Base-by-base conservation (phyloP, 2,329 filamentous ascomycete species). In the Cladophialophora carrionii region DNA sequence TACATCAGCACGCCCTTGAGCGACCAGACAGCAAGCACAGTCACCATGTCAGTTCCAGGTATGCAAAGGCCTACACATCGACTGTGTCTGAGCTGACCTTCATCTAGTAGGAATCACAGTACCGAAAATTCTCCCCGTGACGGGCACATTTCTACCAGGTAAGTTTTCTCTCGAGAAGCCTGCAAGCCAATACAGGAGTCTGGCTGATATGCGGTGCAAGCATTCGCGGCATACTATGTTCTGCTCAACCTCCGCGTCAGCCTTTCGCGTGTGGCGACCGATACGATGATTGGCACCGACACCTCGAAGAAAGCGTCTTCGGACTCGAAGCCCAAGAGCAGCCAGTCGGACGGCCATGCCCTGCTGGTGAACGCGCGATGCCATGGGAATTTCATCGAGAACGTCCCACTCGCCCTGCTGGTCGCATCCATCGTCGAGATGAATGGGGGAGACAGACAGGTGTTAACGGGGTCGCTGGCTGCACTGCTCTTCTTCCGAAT, bases 301-400 rank as follows among this genome's bases (percentile, higher is more conserved):
- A 24, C 55, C 14, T 34, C 52, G 4, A 43, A 54, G 29, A 73
- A 46, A 60, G 57, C 41, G 62, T 56, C 9, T 60, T 62, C 52
- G 62, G 67, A 29, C 37, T 63, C 54, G 66, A 61, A 20, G 57
- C 55, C 61, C 24, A 58, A 24, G 14, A 65, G 29, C 51, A 70
- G 48, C 31, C 56, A 3, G 22, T 48, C 24, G 12, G 61, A 4
- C n/a, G 29, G 26, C 20, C 58, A 54, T 0, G 34, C 7, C 12
- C 73, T 81, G 22, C 75, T 75, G 63, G 69, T 79, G 34, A 74
- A 75, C 6, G 72, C 68, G 10, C 75, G 79, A 43, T 71, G 73
- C 31, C 77, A 80, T 61, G 66, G 72, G 32, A 82, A 81, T 61
- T 82, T 80, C 67, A 63, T 76, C 37, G 80, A 82, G 68, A 80